Evolutionary conservation across 2,329 filamentous ascomycete genomes (phyloP).

Genomic region (Neurospora sp.): DNA sequence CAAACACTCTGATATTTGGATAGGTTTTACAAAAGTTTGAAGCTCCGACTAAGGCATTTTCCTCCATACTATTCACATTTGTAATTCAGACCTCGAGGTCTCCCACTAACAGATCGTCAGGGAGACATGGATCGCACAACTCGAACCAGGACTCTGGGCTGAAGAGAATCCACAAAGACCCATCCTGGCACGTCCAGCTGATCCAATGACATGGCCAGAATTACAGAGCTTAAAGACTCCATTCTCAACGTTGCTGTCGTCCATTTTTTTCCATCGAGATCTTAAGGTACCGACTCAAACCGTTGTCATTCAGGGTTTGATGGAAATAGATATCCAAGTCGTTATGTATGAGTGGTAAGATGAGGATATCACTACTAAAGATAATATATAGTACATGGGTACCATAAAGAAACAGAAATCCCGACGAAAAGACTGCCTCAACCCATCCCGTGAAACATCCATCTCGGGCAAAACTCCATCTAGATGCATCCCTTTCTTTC

Average conservation of each 20-base stretch:
- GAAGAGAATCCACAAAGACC: not conserved
- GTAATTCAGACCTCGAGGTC: not conserved
- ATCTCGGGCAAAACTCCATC: not conserved
- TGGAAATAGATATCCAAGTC: not conserved
- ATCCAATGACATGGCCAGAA: not conserved
- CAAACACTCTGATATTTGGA: too few relatives aligned
- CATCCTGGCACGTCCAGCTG: not conserved
- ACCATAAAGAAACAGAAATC: not conserved
- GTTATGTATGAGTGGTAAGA: not conserved
- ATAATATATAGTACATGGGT: not conserved
- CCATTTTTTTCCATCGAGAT: not conserved
- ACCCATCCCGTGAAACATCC: not conserved
- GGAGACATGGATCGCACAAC: not conserved
- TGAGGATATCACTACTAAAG: not conserved
- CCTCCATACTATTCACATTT: not conserved
- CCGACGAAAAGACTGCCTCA: not conserved
- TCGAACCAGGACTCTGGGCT: not conserved
- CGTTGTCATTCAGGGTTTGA: not conserved
- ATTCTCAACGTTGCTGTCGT: not conserved
- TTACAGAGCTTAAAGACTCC: not conserved
- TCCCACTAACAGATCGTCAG: not conserved
- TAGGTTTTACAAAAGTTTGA: too few relatives aligned
- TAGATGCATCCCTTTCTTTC: not conserved
- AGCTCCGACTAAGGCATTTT: too few relatives aligned
- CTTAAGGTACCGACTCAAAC: not conserved